phyloP scores from a whole-genome alignment of 2,329 filamentous ascomycete species.

The Colletotrichum tropicicola region DNA sequence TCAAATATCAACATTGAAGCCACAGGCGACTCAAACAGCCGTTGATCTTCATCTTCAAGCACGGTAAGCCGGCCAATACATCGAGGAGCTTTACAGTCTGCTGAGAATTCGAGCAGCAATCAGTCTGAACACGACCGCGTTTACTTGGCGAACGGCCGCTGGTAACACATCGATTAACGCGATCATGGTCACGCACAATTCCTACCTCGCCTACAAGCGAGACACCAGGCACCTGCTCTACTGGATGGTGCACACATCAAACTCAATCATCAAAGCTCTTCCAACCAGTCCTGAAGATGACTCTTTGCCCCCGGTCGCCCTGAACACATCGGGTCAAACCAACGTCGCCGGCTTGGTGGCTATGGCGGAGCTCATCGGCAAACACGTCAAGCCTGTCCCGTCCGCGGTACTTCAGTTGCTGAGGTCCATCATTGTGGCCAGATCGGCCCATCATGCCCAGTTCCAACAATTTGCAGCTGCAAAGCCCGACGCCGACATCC shows the following conservation, averaged over 20 bases:
- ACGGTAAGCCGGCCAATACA: too few relatives aligned
- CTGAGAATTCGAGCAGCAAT: too few relatives aligned
- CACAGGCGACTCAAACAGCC: too few relatives aligned
- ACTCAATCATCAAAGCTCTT: slow-evolving; percentile 41
- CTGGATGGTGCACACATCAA: slow-evolving; percentile 50
- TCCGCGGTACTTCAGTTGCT: slow-evolving; percentile 45
- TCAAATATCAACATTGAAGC: too few relatives aligned
- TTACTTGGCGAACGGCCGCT: too few relatives aligned
- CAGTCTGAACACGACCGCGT: too few relatives aligned
- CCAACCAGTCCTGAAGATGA: slow-evolving; percentile 18
- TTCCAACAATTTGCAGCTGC: slow-evolving; percentile 44
- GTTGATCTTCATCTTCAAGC: too few relatives aligned
- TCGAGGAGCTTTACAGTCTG: too few relatives aligned
- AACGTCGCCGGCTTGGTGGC: slow-evolving; percentile 45
- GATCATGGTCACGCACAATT: slow-evolving; percentile 37
- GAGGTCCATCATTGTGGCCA: slow-evolving; percentile 46
- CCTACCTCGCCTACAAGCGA: slow-evolving; percentile 48
- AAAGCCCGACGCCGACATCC: slow-evolving; percentile 44
- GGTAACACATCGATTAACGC: not conserved
- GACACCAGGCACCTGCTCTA: slow-evolving; percentile 46
- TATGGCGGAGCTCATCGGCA: slow-evolving; percentile 49
- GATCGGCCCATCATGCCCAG: slow-evolving; percentile 36
- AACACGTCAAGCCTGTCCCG: slow-evolving; percentile 43
- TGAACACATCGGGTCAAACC: slow-evolving; percentile 49
- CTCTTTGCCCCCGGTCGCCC: slow-evolving; percentile 10